Evolutionary conservation across 176 grass and related monocot species (phyloP), one percentile per base, ranked within the genome.

Genomic region (Cymbopogon citratus): DNA sequence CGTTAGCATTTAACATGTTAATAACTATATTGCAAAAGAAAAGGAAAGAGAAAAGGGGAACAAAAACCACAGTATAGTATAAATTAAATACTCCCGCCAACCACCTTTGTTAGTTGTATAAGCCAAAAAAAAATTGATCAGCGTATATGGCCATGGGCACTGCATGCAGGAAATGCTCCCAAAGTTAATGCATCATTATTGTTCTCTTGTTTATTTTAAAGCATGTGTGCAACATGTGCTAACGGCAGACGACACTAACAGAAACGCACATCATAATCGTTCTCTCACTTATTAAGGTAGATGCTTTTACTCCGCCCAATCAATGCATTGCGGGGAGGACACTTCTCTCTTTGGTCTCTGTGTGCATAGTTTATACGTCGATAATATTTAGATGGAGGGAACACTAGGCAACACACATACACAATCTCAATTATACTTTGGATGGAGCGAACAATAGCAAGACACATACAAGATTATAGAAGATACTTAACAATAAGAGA

Each of bases 391-490:
- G 19, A 56, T n/a, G 19, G 52, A 56, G 21, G 19, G 21, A 56
- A 8, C 18, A 21, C 21, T 19, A 19, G 15, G 1, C n/a, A 49
- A 52, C 2, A 21, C 51, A 54, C 7, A 54, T 21, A 54, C 51
- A 54, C 19, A 0, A n/a, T 4, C 54, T 54, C 51, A 23, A 59
- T 15, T 9, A 40, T 40, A 40, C n/a, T 59, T 57, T 24, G 56
- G 56, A 59, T 25, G 56, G 2, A 24, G 56, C 8, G 0, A 12
- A 3, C 21, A 24, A 59, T 24, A 80, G 29, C 66, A 49, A 43
- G 43, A 75, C 71, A 73, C 56, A 33, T n/a, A 86, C 61, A 76
- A 57, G 41, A 87, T 67, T 5, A 24, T 76, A 87, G 4, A 73
- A 46, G 3, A 40, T 66, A 41, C 6, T 57, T 70, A 59, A n/a